Base-by-base conservation (phyloP, 1,284 basidiomycete species). In the Fomitopsis betulina region DNA sequence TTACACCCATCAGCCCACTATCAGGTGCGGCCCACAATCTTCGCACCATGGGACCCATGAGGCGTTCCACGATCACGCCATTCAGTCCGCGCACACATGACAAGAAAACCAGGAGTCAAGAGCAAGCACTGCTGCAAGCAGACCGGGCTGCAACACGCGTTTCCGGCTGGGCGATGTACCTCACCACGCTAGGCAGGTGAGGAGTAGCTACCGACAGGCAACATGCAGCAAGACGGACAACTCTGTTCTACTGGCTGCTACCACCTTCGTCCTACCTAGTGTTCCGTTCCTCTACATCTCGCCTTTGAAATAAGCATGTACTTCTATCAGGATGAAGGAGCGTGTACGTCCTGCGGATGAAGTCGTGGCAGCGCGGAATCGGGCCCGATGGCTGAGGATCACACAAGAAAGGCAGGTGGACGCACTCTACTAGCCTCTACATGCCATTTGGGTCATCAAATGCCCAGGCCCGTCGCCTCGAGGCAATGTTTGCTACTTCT, bases 401-500 rank as follows among this genome's bases (percentile, higher is more conserved):
- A 13, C 15, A 25, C 23, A 19, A 15, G 53, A 58, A 45, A n/a
- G 56, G 56, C 50, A 58, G 42, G 51, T 54, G 8, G 15, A 25
- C 32, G 40, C 49, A 7, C 49, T 27, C 17, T 13, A 45, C 56
- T 23, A 54, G 56, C 56, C 49, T 27, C 17, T 13, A 45, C 56
- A 21, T 58, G 56, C 56, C 56, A 53, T 43, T 47, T 42, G 21
- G 40, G 39, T 43, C 32, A n/a, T 3, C 45, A 47, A 21, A 3
- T 8, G 25, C 15, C 13, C 45, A 27, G 25, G 39, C 19, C 39
- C 13, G 37, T 40, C n/a, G 39, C 56, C 47, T 52, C 21, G 56
- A 57, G 56, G 56, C 56, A 49, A 25, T 25, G 53, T 25, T 45
- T 21, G 51, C 30, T 33, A 37, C 49, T 51, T 51, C 49, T 51